Base-by-base conservation (phyloP, 306 rosid species). In the Vachellia pachyceras region DNA sequence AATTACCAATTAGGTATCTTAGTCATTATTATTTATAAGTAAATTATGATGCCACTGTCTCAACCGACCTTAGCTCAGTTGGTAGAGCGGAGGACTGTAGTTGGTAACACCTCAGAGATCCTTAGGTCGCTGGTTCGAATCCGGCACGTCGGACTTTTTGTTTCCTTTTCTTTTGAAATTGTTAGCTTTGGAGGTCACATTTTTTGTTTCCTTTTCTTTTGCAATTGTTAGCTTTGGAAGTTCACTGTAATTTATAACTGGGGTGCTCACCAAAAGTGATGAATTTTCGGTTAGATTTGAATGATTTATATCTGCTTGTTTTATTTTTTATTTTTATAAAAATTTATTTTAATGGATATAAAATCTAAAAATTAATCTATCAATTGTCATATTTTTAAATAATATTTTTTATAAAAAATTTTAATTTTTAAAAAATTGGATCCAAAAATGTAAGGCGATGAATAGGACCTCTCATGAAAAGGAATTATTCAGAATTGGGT, bases 71-170 rank as follows among this genome's bases (percentile, higher is more conserved):
- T 80, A 80, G 84, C 84, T 80, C 79, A 80, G 84, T 80, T 80
- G 84, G 84, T 25, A 80, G 82, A 79, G 82, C 82, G 82, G 82
- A 79, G 82, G 82, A 79, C 77, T 79, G 77, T 79, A 79, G 82
- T 79, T 71, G 77, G 3, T 40, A 0, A n/a, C 6, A 0, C 12
- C 8, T 11, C 71, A 13, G 82, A 5, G 0, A 79, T 79, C 82
- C 82, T 70, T 70, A 79, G 82, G 82, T 70, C 77, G 84, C 79
- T 80, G 75, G 84, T 80, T 80, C 84, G 84, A 80, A 74, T 80
- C 79, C 84, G 84, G 84, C 82, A 70, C 77, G 82, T 79, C 82
- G 77, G 82, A 61, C 5, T 5, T 6, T 37, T 12, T 7, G 5
- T 5, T 36, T 3, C 3, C 14, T 0, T 35, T 4, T 5, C 3